phyloP scores from a whole-genome alignment of 176 grass and related monocot genomes.

The barley (Hordeum vulgare) region DNA sequence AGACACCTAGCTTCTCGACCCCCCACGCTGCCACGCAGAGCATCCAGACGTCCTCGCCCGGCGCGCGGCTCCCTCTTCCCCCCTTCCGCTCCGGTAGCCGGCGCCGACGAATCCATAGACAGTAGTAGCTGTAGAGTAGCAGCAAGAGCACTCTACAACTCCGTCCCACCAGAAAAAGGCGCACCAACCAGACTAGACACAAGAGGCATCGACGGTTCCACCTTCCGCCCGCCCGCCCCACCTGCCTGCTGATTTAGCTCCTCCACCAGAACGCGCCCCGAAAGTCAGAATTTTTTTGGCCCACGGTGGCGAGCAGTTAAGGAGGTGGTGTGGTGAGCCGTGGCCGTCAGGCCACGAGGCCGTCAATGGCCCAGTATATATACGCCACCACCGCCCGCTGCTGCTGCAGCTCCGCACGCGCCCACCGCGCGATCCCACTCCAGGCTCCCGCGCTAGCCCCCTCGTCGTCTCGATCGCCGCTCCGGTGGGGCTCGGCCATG shows the following conservation, averaged over 20 bases:
- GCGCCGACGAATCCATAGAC: not conserved
- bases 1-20: not conserved
- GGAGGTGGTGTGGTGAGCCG: slow-evolving; percentile 19
- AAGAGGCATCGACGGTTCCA: not conserved
- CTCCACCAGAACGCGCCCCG: slow-evolving; percentile 18
- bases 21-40: not conserved
- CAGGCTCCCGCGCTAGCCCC: not conserved
- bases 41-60: not conserved
- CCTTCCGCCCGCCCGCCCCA: not conserved
- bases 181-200: not conserved
- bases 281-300: slow-evolving; percentile 22
- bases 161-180: slow-evolving; percentile 15
- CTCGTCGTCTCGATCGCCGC: not conserved
- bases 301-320: slow-evolving; percentile 17
- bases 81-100: slow-evolving; percentile 12
- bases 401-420: not conserved
- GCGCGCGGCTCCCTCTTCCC: not conserved
- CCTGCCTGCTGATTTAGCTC: slow-evolving; percentile 17
- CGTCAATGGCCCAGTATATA: slow-evolving; percentile 48
- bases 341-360: slow-evolving; percentile 14
- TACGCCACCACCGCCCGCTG: slow-evolving; percentile 22
- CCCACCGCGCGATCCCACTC: not conserved
- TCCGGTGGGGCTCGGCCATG: not conserved
- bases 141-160: not conserved
- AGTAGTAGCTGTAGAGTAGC: not conserved